Evolutionary conservation across 2,329 filamentous ascomycete species (phyloP).

Genomic region (Pseudogymnoascus sp.): DNA sequence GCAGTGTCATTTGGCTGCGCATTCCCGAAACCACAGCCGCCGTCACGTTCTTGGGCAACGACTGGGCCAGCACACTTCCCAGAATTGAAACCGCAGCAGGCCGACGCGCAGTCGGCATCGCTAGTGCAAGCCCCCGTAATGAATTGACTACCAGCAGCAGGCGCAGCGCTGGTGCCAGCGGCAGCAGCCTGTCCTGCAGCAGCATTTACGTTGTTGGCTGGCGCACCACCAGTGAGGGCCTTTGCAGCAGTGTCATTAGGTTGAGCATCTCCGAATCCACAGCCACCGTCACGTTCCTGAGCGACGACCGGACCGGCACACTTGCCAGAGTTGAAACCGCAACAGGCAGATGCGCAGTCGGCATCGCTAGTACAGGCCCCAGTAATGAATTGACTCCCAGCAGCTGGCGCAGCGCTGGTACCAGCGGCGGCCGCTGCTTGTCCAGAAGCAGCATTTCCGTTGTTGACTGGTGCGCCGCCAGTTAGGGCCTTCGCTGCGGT

Average conservation of each 20-base stretch:
- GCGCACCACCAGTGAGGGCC: not conserved
- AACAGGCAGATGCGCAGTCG: slow-evolving; percentile 15
- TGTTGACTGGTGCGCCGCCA: slow-evolving; percentile 1
- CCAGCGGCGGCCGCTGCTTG: slow-evolving; percentile 22
- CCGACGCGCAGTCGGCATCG: slow-evolving; percentile 15
- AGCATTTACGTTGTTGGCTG: not conserved
- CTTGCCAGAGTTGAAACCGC: slow-evolving; percentile 22
- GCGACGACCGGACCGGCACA: slow-evolving; percentile 29
- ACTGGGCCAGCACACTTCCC: slow-evolving; percentile 30
- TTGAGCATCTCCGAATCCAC: slow-evolving; percentile 24
- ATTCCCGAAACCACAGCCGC: slow-evolving; percentile 29
- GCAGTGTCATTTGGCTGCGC: slow-evolving; percentile 12
- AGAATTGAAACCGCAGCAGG: slow-evolving; percentile 18
- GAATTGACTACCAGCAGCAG: slow-evolving; percentile 12
- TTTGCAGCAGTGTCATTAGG: slow-evolving; percentile 11
- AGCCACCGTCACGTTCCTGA: slow-evolving; percentile 30
- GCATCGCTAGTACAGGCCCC: slow-evolving; percentile 14
- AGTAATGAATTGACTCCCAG: slow-evolving; percentile 12
- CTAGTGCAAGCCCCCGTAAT: slow-evolving; percentile 9
- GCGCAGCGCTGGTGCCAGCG: slow-evolving; percentile 26
- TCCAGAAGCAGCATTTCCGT: not conserved
- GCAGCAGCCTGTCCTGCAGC: slow-evolving; percentile 23
- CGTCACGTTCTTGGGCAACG: slow-evolving; percentile 28
- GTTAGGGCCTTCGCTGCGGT: slow-evolving; percentile 12
- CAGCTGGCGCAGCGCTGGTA: slow-evolving; percentile 20